Percentiles rank a stretch among this genome's conserved stretches.
Evolutionary conservation across 1,139 yeast species (phyloP).

Genomic region (Suhomyces maxii): DNA sequence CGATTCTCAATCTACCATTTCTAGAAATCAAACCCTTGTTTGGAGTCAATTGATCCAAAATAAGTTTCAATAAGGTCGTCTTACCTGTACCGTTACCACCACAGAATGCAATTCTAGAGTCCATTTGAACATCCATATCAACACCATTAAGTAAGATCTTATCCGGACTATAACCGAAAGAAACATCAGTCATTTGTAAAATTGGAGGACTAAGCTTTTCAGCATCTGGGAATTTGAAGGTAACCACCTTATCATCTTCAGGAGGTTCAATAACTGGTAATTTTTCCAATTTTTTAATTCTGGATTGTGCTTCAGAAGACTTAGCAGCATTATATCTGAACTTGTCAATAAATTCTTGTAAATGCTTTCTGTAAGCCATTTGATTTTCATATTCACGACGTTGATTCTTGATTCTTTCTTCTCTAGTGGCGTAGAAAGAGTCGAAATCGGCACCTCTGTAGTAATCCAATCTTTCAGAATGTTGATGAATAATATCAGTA

Average conservation of each 20-base stretch:
- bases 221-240: conserved; percentile 93
- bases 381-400: conserved; percentile 94
- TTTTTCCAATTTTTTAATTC: conserved; percentile 94
- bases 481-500: conserved; percentile 96
- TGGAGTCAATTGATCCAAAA: conserved; percentile 78
- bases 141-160: conserved; percentile 69
- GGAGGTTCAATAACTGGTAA: conserved; percentile 92
- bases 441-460: conserved; percentile 95
- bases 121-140: conserved; percentile 87
- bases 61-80: conserved; percentile 83
- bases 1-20: conserved; percentile 87
- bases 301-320: conserved; percentile 95
- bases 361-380: conserved; percentile 91
- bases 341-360: conserved; percentile 93
- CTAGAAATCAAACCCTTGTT: conserved; percentile 70
- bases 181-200: conserved; percentile 80
- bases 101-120: conserved; percentile 91
- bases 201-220: conserved; percentile 93
- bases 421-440: conserved; percentile 87
- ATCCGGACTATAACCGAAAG: conserved; percentile 76
- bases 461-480: conserved; percentile 92
- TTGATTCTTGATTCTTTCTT: conserved; percentile 91
- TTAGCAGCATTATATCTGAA: conserved; percentile 97
- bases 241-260: conserved; percentile 82
- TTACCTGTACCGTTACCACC: conserved; percentile 99